Conservation (phyloP, 2,329 filamentous ascomycete species). For the Fusarium metavorans region DNA sequence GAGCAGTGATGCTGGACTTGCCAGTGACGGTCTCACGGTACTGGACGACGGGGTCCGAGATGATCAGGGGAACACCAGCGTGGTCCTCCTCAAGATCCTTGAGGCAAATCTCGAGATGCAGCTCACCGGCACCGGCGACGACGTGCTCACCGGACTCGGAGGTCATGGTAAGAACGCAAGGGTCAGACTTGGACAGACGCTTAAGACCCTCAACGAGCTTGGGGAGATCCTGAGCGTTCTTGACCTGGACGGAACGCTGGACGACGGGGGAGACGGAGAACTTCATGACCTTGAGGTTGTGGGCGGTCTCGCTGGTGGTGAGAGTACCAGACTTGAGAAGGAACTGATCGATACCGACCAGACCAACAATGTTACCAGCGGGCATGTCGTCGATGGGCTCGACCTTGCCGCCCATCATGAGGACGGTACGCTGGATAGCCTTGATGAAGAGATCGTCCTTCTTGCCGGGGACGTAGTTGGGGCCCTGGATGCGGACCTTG, state of each 20-base stretch:
- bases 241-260: slow-evolving; percentile 98
- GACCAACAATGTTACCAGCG: slow-evolving; percentile 99
- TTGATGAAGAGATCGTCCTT: slow-evolving; percentile 99
- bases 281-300: slow-evolving; percentile 99
- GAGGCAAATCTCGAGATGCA: slow-evolving; percentile 99
- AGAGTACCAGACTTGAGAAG: slow-evolving; percentile 99
- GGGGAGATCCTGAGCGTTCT: slow-evolving; percentile 99
- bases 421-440: slow-evolving; percentile 98
- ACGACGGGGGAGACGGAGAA: slow-evolving; percentile 99
- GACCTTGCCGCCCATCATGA: slow-evolving; percentile 99
- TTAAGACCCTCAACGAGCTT: slow-evolving; percentile 99
- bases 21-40: slow-evolving; percentile 95
- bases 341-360: slow-evolving; percentile 99
- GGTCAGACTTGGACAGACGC: slow-evolving; percentile 99
- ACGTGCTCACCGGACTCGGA: slow-evolving; percentile 97
- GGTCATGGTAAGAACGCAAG: slow-evolving; percentile 94
- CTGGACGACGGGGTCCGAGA: slow-evolving; percentile 97
- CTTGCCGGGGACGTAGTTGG: slow-evolving; percentile 97
- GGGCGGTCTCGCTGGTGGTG: slow-evolving; percentile 94
- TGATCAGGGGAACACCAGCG: slow-evolving; percentile 96
- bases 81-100: slow-evolving; percentile 99
- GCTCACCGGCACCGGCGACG: slow-evolving; percentile 98
- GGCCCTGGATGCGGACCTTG: slow-evolving; percentile 99
- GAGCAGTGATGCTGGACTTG: slow-evolving; percentile 92
- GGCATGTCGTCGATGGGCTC: slow-evolving; percentile 99